Conservation (phyloP, 2,329 filamentous ascomycete genomes). For the Elsinoe perseae region DNA sequence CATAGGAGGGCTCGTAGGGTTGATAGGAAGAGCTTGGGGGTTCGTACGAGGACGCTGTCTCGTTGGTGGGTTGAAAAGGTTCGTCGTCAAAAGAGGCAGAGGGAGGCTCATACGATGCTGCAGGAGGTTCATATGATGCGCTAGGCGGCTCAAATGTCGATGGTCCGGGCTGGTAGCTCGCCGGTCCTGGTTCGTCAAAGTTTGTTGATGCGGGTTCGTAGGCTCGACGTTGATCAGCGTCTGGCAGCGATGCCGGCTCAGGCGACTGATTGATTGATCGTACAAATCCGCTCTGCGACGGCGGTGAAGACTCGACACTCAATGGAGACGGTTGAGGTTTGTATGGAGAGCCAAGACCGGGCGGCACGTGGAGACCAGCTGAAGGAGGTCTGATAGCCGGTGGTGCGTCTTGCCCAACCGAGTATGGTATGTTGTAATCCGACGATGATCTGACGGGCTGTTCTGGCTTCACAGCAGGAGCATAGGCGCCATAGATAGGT, state of each 20-base stretch:
- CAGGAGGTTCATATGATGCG: slow-evolving; percentile 21
- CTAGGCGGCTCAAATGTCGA: background rate
- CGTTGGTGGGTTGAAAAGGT: background rate
- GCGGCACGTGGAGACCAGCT: slow-evolving; percentile 1
- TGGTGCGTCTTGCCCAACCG: background rate
- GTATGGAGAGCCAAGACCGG: slow-evolving; percentile 7
- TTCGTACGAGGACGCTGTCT: slow-evolving; percentile 45
- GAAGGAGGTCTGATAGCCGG: background rate
- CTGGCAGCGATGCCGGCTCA: background rate
- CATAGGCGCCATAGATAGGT: slow-evolving; percentile 8
- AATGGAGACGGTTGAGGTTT: slow-evolving; percentile 14
- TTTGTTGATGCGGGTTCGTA: background rate
- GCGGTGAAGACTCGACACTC: slow-evolving; percentile 9
- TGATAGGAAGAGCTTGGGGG: slow-evolving; percentile 46
- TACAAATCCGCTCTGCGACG: slow-evolving; percentile 1
- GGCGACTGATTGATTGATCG: slow-evolving; percentile 1
- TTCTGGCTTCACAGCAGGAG: slow-evolving; percentile 10
- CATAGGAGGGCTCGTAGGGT: slow-evolving; percentile 43
- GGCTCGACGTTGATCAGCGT: background rate
- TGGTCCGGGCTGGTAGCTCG: background rate
- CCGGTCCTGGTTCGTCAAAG: too few species aligned
- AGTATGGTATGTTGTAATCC: slow-evolving; percentile 11
- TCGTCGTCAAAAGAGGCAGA: slow-evolving; percentile 28
- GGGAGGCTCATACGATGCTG: slow-evolving; percentile 32
- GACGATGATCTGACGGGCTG: slow-evolving; percentile 10